Percentiles rank a stretch among this genome's conserved stretches.
These are phyloP conservation scores for Stylosanthes scabra DNA, from an alignment of 331 rosid genomes.

Conservation along the genomic window DNA sequence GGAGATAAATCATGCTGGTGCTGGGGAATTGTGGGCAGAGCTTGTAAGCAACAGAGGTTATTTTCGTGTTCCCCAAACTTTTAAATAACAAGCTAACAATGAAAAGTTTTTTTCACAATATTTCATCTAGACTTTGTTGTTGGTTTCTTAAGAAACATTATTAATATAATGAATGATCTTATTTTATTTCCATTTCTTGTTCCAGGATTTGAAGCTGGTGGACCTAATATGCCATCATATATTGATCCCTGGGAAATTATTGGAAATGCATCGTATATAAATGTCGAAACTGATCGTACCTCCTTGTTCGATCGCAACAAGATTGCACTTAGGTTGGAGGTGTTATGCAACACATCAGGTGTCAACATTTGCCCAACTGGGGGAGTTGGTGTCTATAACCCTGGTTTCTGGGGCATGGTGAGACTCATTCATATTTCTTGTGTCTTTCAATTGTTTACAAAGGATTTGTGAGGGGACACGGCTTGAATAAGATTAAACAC, in stretches of 20 bases:
- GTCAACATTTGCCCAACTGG: constrained; percentile 64
- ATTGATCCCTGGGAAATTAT: constrained; percentile 89
- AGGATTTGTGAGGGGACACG: background rate
- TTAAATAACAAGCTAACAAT: background rate
- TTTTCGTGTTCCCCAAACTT: constrained; percentile 22
- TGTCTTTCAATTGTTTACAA: constrained; percentile 24
- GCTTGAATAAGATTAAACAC: constrained; percentile 4
- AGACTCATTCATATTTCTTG: constrained; percentile 34
- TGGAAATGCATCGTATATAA: constrained; percentile 64
- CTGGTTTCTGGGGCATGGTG: constrained; percentile 98
- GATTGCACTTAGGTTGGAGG: constrained; percentile 85
- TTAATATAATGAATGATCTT: constrained; percentile 14
- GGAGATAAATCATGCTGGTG: constrained; percentile 99
- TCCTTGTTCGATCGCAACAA: constrained; percentile 85
- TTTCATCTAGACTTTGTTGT: background rate
- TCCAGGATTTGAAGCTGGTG: constrained; percentile 98
- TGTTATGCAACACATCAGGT: constrained; percentile 74
- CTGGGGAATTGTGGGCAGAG: constrained; percentile 98
- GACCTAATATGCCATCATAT: constrained; percentile 78
- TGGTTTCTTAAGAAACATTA: background rate
- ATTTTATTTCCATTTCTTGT: constrained; percentile 22
- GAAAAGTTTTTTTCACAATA: constrained; percentile 8
- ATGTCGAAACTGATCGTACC: constrained; percentile 77
- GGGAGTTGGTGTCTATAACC: constrained; percentile 90
- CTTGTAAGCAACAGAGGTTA: constrained; percentile 93